Base-by-base conservation (phyloP, 1,139 yeast species). In the Saccharomycopsis crataegensis region DNA sequence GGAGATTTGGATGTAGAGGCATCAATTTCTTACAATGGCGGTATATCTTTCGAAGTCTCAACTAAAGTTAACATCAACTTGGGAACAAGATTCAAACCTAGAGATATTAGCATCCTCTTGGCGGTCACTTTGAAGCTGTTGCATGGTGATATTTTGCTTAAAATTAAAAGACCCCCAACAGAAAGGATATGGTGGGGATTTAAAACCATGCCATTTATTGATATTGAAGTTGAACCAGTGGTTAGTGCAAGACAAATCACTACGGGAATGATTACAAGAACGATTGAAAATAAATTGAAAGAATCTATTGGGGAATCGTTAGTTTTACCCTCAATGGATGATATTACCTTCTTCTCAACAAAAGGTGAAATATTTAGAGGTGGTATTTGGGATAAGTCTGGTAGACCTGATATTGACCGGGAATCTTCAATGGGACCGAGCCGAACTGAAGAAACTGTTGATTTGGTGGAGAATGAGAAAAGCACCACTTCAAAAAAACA, bases 111-210 rank as follows among this genome's bases (percentile, higher is more conserved):
- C 51, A 70, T 93, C 41, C 75, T 86, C 16, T 70, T 93, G 53
- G 80, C 87, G n/a, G 82, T 90, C 0, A 81, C 85, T 0, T 69
- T 90, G 46, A 78, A 78, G 52, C 80, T 76, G 61, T 62, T 93
- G 5, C 82, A 84, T 54, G 99, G 99, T 0, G 86, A 88, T 1
- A 60, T 91, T 59, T 66, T 86, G 0, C 64, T 91, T 34, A 73
- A 78, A 52, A 67, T 91, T 45, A 93, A 93, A 64, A 89, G 95
- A 0, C 96, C 96, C 0, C 98, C 99, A 12, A 83, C 96, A 3
- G 83, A 82, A 57, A 76, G 98, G 61, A 64, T 93, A 1, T 93
- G 99, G 99, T 93, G 89, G 64, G 80, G 89, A 1, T 93, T 90
- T 67, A 89, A 83, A 60, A 68, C 76, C 7, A 89, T 85, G 75